A percentile compares a stretch with the other conserved stretches of the same genome.
Evolutionary conservation across 108 stramenopile species (phyloP).

Genomic region (Pseudonitzschia delicatissima): DNA sequence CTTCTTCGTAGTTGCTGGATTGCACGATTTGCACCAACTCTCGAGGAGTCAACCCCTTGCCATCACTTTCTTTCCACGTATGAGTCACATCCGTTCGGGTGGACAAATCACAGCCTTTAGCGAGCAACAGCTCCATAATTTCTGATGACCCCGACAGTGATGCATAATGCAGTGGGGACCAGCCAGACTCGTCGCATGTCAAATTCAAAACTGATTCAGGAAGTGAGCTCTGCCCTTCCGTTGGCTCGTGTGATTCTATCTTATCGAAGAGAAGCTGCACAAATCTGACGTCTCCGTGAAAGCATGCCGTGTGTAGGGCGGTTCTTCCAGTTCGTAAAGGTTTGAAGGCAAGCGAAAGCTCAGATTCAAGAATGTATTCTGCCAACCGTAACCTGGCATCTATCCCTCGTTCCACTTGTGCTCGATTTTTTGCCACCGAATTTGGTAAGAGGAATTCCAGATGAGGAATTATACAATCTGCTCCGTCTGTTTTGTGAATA

Average conservation of each 20-base stretch:
- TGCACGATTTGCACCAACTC: slow-evolving; percentile 51
- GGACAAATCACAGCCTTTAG: slow-evolving; percentile 37
- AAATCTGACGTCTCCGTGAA: slow-evolving; percentile 41
- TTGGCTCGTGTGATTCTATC: slow-evolving; percentile 5
- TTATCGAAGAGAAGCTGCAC: slow-evolving; percentile 26
- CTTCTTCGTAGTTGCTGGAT: slow-evolving; percentile 38
- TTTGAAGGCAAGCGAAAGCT: slow-evolving; percentile 29
- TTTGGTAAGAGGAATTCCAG: slow-evolving; percentile 47
- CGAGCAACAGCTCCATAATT: slow-evolving; percentile 60
- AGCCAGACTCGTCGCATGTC: slow-evolving; percentile 74
- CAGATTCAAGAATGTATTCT: slow-evolving; percentile 24
- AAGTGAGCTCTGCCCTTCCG: neutral
- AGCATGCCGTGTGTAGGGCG: slow-evolving; percentile 54
- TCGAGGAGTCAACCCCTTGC: slow-evolving; percentile 51
- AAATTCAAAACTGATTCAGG: slow-evolving; percentile 33
- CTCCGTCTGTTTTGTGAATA: neutral
- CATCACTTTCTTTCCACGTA: slow-evolving; percentile 48
- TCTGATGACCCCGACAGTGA: slow-evolving; percentile 53
- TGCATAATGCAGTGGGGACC: slow-evolving; percentile 80
- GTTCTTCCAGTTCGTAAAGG: slow-evolving; percentile 40
- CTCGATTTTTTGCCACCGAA: slow-evolving; percentile 40
- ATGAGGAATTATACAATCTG: slow-evolving; percentile 18
- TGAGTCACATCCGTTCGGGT: slow-evolving; percentile 43
- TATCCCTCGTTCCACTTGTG: slow-evolving; percentile 25
- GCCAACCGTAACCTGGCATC: slow-evolving; percentile 33